Evolutionary conservation across 202 grass and related monocot species (phyloP).

Genomic region (Zizania palustris): DNA sequence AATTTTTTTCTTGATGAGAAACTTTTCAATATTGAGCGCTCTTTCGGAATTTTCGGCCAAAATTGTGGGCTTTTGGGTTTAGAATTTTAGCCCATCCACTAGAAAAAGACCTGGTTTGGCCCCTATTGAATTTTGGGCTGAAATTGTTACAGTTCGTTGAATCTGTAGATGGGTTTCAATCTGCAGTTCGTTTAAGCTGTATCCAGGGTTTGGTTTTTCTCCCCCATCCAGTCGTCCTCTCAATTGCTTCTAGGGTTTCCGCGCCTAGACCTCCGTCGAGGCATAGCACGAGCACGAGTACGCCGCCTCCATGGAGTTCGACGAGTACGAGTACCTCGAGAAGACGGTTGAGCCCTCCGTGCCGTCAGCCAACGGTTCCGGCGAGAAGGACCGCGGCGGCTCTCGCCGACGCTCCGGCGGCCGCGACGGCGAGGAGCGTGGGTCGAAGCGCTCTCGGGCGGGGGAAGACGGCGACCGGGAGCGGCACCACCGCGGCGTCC

Average conservation of each 20-base stretch:
- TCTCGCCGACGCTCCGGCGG: constrained; percentile 54
- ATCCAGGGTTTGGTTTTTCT: constrained; percentile 43
- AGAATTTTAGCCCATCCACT: too few species aligned
- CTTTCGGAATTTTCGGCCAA: too few species aligned
- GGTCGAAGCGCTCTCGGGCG: constrained; percentile 65
- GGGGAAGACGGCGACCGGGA: constrained; percentile 64
- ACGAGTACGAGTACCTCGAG: constrained; percentile 97
- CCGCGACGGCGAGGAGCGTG: constrained; percentile 54
- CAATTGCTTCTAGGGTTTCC: constrained; percentile 44
- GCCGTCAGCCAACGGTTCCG: constrained; percentile 50
- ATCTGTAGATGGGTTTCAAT: too few species aligned
- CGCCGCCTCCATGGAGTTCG: constrained; percentile 74
- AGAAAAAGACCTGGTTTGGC: too few species aligned
- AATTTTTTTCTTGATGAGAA: too few species aligned
- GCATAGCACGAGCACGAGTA: constrained; percentile 16
- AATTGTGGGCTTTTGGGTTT: too few species aligned
- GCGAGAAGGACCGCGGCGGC: constrained; percentile 67
- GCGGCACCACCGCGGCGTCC: constrained; percentile 51
- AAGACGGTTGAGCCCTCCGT: constrained; percentile 77
- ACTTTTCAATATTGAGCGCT: too few species aligned
- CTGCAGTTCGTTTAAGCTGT: too few species aligned
- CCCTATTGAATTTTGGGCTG: too few species aligned
- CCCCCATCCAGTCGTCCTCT: not conserved
- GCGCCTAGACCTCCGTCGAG: not conserved
- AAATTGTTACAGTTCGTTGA: too few species aligned